These are phyloP conservation scores for Knoxia roxburghii DNA, from an alignment of 257 asterid genomes.

Conservation along the genomic window DNA sequence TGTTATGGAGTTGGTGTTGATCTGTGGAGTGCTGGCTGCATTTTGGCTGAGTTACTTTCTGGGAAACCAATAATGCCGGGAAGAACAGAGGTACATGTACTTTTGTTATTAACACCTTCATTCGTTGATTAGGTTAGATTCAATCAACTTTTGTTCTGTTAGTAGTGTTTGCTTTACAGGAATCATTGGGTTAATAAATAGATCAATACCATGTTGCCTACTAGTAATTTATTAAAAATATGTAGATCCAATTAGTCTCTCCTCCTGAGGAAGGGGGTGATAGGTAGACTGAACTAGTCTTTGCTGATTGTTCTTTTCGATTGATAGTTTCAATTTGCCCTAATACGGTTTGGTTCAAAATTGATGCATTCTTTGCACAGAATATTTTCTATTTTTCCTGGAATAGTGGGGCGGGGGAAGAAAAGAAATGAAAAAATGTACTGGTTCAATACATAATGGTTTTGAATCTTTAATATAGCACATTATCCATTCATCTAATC, in stretches of 20 bases:
- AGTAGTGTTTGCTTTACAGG: not conserved
- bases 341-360: not conserved
- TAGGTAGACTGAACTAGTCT: too few relatives aligned
- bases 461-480: not conserved
- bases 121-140: not conserved
- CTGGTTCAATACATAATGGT: not conserved
- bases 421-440: not conserved
- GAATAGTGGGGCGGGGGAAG: too few relatives aligned
- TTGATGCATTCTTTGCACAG: not conserved
- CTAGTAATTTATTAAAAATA: not conserved
- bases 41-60: constrained; percentile 73
- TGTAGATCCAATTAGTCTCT: too few relatives aligned
- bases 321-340: not conserved
- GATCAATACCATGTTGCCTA: not conserved
- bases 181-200: not conserved
- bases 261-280: not conserved
- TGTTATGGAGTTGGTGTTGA: constrained; percentile 81
- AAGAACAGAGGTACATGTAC: constrained; percentile 66
- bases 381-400: not conserved
- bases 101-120: constrained; percentile 1
- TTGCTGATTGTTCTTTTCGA: not conserved
- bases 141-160: not conserved
- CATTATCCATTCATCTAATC: not conserved
- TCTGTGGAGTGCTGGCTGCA: constrained; percentile 97
- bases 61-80: constrained; percentile 94